Evolutionary conservation across 2,329 filamentous ascomycete species (phyloP).

Genomic region (Coniochaeta sp.): DNA sequence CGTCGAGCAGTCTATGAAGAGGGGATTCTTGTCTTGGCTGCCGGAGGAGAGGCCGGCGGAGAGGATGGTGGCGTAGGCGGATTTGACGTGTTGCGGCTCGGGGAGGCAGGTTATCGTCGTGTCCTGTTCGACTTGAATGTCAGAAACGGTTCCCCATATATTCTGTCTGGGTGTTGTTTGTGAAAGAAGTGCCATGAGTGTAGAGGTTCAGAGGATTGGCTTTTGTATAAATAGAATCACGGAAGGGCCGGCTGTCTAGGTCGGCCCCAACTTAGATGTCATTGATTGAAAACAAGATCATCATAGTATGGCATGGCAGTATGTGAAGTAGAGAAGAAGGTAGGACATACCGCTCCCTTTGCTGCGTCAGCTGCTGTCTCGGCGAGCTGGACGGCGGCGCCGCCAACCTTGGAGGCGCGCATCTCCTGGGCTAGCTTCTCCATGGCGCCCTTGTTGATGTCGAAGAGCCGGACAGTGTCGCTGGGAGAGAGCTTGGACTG

Average conservation of each 20-base stretch:
- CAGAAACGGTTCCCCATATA: conserved; percentile 8
- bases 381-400: conserved; percentile 38
- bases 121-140: conserved; percentile 49
- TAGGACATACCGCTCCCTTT: conserved; percentile 41
- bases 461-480: conserved; percentile 47
- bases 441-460: conserved; percentile 45
- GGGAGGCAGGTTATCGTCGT: conserved; percentile 84
- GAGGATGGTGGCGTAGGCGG: conserved; percentile 73
- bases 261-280: conserved; percentile 65
- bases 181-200: conserved; percentile 7
- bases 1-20: conserved; percentile 95
- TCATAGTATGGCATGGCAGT: conserved; percentile 13
- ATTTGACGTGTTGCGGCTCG: conserved; percentile 79
- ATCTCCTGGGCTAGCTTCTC: conserved; percentile 40
- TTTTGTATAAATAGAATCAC: conserved; percentile 57
- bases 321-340: not conserved
- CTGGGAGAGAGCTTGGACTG: conserved; percentile 45
- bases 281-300: conserved; percentile 39
- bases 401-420: conserved; percentile 29
- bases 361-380: conserved; percentile 39
- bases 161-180: conserved; percentile 7
- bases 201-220: conserved; percentile 64
- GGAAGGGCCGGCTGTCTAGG: conserved; percentile 35
- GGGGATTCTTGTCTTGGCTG: conserved; percentile 47
- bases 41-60: conserved; percentile 39